Evolutionary conservation across 441 rosid species (phyloP), one percentile per base, ranked within the genome.

Genomic region (Cnidoscolus chayamansa): DNA sequence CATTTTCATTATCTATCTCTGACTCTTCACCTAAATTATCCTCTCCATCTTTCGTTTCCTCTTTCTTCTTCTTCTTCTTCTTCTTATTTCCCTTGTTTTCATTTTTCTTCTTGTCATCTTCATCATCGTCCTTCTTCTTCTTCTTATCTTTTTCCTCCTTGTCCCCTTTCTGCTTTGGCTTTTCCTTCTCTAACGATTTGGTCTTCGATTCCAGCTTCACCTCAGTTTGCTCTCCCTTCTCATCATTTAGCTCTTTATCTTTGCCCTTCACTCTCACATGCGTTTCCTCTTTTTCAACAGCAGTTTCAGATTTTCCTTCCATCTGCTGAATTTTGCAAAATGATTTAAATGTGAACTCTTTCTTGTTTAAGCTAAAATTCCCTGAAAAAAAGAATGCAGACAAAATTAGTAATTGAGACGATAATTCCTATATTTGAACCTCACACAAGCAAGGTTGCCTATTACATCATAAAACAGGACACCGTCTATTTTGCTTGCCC

Each of bases 181-280:
- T 84, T 68, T 82, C 85, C 76, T 85, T 85, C 81, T 89, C 91
- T 2, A 53, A 66, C 0, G 84, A 83, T 78, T 86, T 86, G 17
- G 82, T 77, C 80, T 87, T 82, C 79, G 83, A 74, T 66, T 84
- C 87, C 68, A 82, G 66, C 68, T 87, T 90, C 63, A 76, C 67
- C 81, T 81, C 79, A n/a, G 75, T 68, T 49, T 84, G 80, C 61
- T 81, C 84, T 58, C 72, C 82, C 56, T 86, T 78, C 74, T 17
- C 72, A 30, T 73, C 81, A 9, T 49, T 69, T 31, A 80, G 7
- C 61, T 79, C 80, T 72, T 48, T 25, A 69, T 79, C 89, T 37
- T 84, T 70, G 19, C 85, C 67, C 83, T 89, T 83, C 64, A 84
- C 32, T 75, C 79, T 84, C 17, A 85, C 61, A 72, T 87, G 79